phyloP scores from a whole-genome alignment of 768 basidiomycete genomes.

The Tylopilus subfusipes region DNA sequence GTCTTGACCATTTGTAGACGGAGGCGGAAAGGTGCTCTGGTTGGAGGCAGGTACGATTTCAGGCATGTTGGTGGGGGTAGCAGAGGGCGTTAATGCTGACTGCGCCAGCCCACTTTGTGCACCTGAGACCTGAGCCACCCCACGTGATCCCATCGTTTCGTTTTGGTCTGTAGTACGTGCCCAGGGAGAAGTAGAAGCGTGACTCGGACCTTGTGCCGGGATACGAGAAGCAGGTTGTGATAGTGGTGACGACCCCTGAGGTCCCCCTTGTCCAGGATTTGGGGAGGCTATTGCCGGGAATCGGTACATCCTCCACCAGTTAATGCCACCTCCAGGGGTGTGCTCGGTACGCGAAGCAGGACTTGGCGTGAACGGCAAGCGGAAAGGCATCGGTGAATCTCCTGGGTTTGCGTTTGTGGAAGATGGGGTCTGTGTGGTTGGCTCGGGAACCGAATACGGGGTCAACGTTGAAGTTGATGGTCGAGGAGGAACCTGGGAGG shows the following conservation, averaged over 20 bases:
- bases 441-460: neutral
- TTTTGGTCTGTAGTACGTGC: conserved; percentile 15
- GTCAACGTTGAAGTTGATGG: conserved; percentile 3
- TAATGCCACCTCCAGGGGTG: conserved; percentile 47
- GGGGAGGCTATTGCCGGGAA: conserved; percentile 65
- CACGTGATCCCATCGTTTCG: conserved; percentile 18
- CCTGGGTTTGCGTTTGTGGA: conserved; percentile 4
- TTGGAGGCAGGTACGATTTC: conserved; percentile 12
- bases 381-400: conserved; percentile 31
- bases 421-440: neutral
- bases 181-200: conserved; percentile 17
- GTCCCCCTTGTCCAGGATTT: conserved; percentile 17
- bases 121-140: conserved; percentile 11
- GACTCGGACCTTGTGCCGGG: conserved; percentile 20
- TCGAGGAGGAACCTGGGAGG: conserved; percentile 1
- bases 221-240: conserved; percentile 27
- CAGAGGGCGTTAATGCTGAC: conserved; percentile 5
- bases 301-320: conserved; percentile 83
- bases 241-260: conserved; percentile 14
- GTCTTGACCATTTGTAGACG: conserved; percentile 13
- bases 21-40: conserved; percentile 4
- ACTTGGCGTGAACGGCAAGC: conserved; percentile 26
- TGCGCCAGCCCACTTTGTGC: conserved; percentile 17
- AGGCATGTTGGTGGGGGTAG: conserved; percentile 16
- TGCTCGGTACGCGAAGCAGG: conserved; percentile 37